Percentiles rank a stretch among this genome's conserved stretches.
Evolutionary conservation across 352 stramenopile genomes (phyloP).

Genomic region (Phytophthora gonapodyides): DNA sequence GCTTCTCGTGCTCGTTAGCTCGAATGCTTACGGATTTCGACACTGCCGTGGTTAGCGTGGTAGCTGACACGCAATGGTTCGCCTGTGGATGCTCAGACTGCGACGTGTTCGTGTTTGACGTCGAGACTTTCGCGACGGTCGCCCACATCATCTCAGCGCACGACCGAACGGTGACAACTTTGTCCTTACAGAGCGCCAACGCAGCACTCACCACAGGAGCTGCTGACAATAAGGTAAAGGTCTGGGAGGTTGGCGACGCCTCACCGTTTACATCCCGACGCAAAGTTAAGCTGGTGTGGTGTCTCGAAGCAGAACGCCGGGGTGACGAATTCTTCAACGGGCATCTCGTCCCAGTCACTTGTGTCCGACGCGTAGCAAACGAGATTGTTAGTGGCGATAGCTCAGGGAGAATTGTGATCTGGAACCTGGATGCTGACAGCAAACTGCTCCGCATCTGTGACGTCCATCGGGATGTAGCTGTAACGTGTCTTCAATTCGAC

Average conservation of each 20-base stretch:
- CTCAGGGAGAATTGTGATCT: constrained; percentile 63
- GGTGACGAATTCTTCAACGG: constrained; percentile 57
- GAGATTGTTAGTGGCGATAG: constrained; percentile 79
- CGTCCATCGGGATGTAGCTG: constrained; percentile 46
- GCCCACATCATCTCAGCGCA: constrained; percentile 60
- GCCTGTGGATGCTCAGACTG: constrained; percentile 70
- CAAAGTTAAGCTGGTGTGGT: constrained; percentile 39
- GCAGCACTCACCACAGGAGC: constrained; percentile 52
- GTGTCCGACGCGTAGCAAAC: constrained; percentile 59
- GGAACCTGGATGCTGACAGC: constrained; percentile 67
- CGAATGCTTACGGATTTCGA: constrained; percentile 74
- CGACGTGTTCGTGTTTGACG: constrained; percentile 74
- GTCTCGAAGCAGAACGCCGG: constrained; percentile 43
- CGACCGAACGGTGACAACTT: constrained; percentile 47
- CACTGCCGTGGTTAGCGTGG: constrained; percentile 68
- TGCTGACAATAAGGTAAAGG: constrained; percentile 67
- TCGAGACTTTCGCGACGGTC: constrained; percentile 43
- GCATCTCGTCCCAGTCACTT: constrained; percentile 59
- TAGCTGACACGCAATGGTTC: constrained; percentile 57
- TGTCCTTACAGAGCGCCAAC: constrained; percentile 55
- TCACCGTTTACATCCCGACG: constrained; percentile 34
- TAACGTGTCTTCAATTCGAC: constrained; percentile 79
- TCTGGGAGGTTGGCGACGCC: constrained; percentile 53
- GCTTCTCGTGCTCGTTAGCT: constrained; percentile 48
- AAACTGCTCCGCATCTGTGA: constrained; percentile 71